Evolutionary conservation across 768 basidiomycete genomes (phyloP), one percentile per base, ranked within the genome.

Genomic region (Lentinula sp.): DNA sequence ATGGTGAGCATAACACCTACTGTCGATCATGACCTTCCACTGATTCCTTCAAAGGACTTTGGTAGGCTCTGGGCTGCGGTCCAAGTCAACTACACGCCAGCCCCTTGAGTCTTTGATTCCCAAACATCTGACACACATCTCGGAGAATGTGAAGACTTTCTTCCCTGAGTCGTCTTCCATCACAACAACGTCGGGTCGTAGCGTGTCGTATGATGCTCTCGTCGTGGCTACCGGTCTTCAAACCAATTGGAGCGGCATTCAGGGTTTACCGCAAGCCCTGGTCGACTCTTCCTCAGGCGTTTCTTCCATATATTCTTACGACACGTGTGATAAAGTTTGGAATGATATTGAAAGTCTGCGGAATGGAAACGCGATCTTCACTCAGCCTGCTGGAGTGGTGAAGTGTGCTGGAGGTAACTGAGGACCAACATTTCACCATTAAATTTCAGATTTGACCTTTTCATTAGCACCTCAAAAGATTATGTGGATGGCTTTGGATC

Each of bases 401-500:
- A 99, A 99, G 73, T 98, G 95, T 71, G 90, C 95, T 66, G 89
- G 93, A 77, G 91, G 91, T 90, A 67, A 35, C 4, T 65, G 54
- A 16, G 32, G 7, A 16, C 3, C 9, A n/a, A 6, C 8, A 2
- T 33, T 20, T 37, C 18, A 35, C 7, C n/a, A 18, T 18, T 20
- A 13, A 51, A 39, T 20, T 20, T 9, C 45, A 52, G 3, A 2
- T 28, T 28, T 28, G 3, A 28, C 28, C 28, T 15, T 64, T 54
- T 32, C 7, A 45, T 20, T 65, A 91, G 90, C 88, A 15, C 90
- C 91, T 18, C 91, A 93, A 70, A 94, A 95, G 74, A 90, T 95
- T 58, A 94, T 96, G 91, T 96, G 93, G 93, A 93, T 94, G 90
- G 90, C 91, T 50, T 93, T 91, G 91, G 91, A 95, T 69, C 78